Base-by-base conservation (phyloP, 2,329 filamentous ascomycete genomes). In the Ophiognomonia clavigignenti-juglandacearum region DNA sequence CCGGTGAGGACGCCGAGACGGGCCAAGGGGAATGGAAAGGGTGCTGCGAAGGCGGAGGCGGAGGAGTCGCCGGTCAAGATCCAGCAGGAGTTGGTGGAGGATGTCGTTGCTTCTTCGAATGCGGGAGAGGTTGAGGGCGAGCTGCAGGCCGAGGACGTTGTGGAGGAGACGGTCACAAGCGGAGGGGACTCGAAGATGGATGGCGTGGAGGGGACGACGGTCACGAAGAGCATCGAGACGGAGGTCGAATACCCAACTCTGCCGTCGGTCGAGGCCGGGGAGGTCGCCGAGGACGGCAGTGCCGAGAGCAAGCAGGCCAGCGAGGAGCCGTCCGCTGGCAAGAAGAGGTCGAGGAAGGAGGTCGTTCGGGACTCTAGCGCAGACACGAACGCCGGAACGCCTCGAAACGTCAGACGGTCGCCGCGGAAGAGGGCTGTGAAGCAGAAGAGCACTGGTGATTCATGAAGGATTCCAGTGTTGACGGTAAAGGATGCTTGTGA, bases 401-500 rank as follows among this genome's bases (percentile, higher is more conserved):
- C 50, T 18, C 46, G 50, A 13, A 52, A 39, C 39, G 23, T 52
- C 27, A 49, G 50, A 24, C 50, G 50, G 22, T 52, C 46, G 14
- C 50, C 50, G n/a, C 34, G 46, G 35, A 52, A 52, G 27, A 49
- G 39, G 39, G 35, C 43, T 9, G 36, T 24, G 18, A 45, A 43
- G 26, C 16, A 26, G 29, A 43, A 32, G 31, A 47, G 44, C 32
- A 27, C 43, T 32, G 34, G 22, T n/a, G 45, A 39, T 6, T 29
- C 29, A 5, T 47, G 34, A 8, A 10, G n/a, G n/a, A n/a, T n/a
- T n/a, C n/a, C n/a, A n/a, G n/a, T n/a, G n/a, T n/a, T n/a, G n/a
- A n/a, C n/a, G n/a, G n/a, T n/a, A n/a, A n/a, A n/a, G n/a, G n/a
- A n/a, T n/a, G n/a, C n/a, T n/a, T n/a, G n/a, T n/a, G n/a, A n/a